phyloP scores from a whole-genome alignment of 768 basidiomycete species.

The Boletus reticuloceps region DNA sequence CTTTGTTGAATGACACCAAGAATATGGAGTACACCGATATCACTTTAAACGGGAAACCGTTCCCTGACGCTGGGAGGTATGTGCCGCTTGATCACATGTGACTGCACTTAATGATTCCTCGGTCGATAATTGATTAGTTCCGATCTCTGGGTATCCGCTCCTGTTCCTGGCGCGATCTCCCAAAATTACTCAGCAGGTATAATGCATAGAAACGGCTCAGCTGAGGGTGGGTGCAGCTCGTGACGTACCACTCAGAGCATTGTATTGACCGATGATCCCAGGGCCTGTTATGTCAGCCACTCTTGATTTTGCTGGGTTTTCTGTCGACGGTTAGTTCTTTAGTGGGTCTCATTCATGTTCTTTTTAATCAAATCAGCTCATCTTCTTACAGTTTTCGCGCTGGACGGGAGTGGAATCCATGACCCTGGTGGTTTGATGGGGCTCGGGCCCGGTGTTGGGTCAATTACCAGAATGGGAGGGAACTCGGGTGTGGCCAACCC shows the following conservation, averaged over 20 bases:
- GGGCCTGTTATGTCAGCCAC: slow-evolving; percentile 30
- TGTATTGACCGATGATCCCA: slow-evolving; percentile 5
- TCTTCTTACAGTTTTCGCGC: slow-evolving; percentile 18
- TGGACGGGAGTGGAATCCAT: slow-evolving; percentile 4
- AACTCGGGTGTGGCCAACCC: slow-evolving; percentile 43
- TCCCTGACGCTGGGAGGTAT: slow-evolving; percentile 46
- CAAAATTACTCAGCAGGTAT: slow-evolving; percentile 41
- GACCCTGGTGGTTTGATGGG: slow-evolving; percentile 42
- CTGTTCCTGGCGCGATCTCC: slow-evolving; percentile 37
- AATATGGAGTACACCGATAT: slow-evolving; percentile 41
- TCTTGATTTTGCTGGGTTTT: slow-evolving; percentile 38
- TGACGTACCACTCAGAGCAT: not conserved
- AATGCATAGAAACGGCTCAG: slow-evolving; percentile 52
- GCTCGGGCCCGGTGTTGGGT: slow-evolving; percentile 60
- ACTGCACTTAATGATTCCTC: not conserved
- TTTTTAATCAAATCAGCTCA: slow-evolving; percentile 1
- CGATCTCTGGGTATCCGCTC: slow-evolving; percentile 58
- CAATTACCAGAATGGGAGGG: slow-evolving; percentile 39
- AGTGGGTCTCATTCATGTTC: not conserved
- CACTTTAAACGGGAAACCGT: slow-evolving; percentile 34
- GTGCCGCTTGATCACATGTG: not conserved
- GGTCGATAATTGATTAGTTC: slow-evolving; percentile 41
- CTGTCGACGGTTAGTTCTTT: slow-evolving; percentile 42
- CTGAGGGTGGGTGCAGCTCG: slow-evolving; percentile 38
- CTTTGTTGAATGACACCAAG: slow-evolving; percentile 23